Conservation (phyloP, 495 filamentous ascomycete species). For the Rhizodiscina lignyota region DNA sequence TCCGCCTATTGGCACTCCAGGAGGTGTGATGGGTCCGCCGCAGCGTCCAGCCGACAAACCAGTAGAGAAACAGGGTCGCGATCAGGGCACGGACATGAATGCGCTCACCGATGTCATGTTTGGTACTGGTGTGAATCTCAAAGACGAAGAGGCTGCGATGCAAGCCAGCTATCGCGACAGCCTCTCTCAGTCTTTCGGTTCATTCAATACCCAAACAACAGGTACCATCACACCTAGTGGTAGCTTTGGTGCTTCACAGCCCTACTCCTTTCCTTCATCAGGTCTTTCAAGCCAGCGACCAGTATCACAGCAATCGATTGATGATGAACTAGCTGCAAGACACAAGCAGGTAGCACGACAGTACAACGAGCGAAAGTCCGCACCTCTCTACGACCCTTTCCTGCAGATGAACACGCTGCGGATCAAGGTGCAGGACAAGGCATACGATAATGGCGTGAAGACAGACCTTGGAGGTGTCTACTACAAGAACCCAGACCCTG, state of each 20-base stretch:
- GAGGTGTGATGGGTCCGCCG: slow-evolving; percentile 59
- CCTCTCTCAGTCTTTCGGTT: slow-evolving; percentile 12
- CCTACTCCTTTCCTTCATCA: slow-evolving; percentile 36
- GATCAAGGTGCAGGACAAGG: slow-evolving; percentile 28
- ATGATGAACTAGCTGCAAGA: slow-evolving; percentile 32
- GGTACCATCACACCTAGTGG: slow-evolving; percentile 23
- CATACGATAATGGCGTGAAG: slow-evolving; percentile 39
- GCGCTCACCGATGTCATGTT: slow-evolving; percentile 62
- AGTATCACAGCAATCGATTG: slow-evolving; percentile 23
- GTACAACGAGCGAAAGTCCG: slow-evolving; percentile 32
- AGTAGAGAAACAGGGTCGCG: slow-evolving; percentile 14
- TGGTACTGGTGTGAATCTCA: slow-evolving; percentile 66
- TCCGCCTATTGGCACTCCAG: slow-evolving; percentile 4
- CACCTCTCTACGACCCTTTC: slow-evolving; percentile 43
- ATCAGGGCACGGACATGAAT: slow-evolving; percentile 50
- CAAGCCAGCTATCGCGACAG: slow-evolving; percentile 34
- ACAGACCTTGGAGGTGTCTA: slow-evolving; percentile 49
- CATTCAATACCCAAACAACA: slow-evolving; percentile 27
- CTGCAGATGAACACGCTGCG: slow-evolving; percentile 24
- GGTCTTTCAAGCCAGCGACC: slow-evolving; percentile 37
- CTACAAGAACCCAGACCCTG: slow-evolving; percentile 28
- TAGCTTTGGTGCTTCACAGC: slow-evolving; percentile 26
- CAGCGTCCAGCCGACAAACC: slow-evolving; percentile 38
- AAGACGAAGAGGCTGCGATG: slow-evolving; percentile 63
- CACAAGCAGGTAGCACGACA: slow-evolving; percentile 28